Evolutionary conservation across 1,284 basidiomycete genomes (phyloP).

Genomic region (Hemileia vastatrix): DNA sequence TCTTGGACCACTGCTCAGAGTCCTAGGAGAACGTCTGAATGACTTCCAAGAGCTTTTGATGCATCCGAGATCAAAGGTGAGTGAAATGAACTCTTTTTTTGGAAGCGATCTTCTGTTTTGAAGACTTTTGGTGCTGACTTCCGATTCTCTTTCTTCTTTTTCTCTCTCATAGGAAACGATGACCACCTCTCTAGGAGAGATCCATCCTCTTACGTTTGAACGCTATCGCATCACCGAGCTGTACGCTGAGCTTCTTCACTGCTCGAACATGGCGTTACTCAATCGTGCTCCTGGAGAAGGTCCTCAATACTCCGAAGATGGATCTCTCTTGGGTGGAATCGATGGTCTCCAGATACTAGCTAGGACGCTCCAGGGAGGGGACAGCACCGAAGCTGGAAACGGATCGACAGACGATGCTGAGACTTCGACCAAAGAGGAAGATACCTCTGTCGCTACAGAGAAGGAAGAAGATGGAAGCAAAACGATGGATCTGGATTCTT

Average conservation of each 20-base stretch:
- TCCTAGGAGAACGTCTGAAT: conserved; percentile 7
- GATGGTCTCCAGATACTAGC: conserved; percentile 49
- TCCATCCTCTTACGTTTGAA: conserved; percentile 80
- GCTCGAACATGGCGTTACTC: conserved; percentile 93
- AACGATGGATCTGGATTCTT: background rate
- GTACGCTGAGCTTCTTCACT: conserved; percentile 91
- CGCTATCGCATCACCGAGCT: conserved; percentile 95
- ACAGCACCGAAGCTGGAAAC: conserved; percentile 5
- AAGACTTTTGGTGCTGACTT: background rate
- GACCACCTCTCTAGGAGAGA: conserved; percentile 47
- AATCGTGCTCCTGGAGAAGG: conserved; percentile 63
- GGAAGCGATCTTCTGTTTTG: background rate
- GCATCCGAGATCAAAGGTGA: conserved; percentile 1
- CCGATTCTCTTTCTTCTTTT: background rate
- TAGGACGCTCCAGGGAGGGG: conserved; percentile 35
- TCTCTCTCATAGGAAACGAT: conserved; percentile 8
- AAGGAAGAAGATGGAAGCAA: background rate
- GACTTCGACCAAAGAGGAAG: background rate
- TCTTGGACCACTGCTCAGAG: conserved; percentile 54
- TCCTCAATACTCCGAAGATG: conserved; percentile 66
- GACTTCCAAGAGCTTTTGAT: conserved; percentile 10
- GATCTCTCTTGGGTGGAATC: conserved; percentile 69
- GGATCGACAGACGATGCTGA: conserved; percentile 1
- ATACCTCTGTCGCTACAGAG: background rate
- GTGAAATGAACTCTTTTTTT: background rate